Base-by-base conservation (phyloP, 306 rosid genomes). In the Medicago ruthenica region DNA sequence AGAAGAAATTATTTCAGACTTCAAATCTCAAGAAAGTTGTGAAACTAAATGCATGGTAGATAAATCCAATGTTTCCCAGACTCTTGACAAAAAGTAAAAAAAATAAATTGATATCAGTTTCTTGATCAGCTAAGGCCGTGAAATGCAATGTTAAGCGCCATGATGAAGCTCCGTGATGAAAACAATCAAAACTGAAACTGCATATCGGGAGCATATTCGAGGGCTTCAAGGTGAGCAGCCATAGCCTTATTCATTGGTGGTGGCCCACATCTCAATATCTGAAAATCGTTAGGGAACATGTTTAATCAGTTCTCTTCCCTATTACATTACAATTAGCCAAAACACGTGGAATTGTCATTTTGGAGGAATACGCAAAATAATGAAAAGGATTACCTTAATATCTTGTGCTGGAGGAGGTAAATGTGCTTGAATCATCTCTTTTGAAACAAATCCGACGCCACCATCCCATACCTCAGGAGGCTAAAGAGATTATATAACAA, bases 171-270 rank as follows among this genome's bases (percentile, higher is more conserved):
- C 40, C 67, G 36, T 14, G 67, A 54, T 18, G 71, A 78, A 67
- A 41, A 37, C n/a, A 36, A 87, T 92, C 89, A 95, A 88, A 95
- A 95, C 81, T 92, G 99, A 84, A 95, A 94, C 90, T 81, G 96
- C 91, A 80, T 88, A 74, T 92, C 93, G 22, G 97, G 75, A 50
- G 88, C 41, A 74, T 95, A 95, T 61, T 75, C 92, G 54, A 95
- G 82, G 70, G 85, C 87, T 1, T 92, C 95, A 13, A 95, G 97
- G 82, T 90, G 90, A 74, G 76, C 91, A 37, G 85, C 89, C 97
- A 95, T 92, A 67, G 97, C 99, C 85, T 95, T 95, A 93, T 95
- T 95, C 99, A 95, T 95, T 0, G 97, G 97, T 8, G 99, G 99
- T 2, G 99, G 97, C 9, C 99, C 99, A 11, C 99, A 95, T 79